Evolutionary conservation across 352 stramenopile genomes (phyloP).

Genomic region (Globisporangium viniferum): DNA sequence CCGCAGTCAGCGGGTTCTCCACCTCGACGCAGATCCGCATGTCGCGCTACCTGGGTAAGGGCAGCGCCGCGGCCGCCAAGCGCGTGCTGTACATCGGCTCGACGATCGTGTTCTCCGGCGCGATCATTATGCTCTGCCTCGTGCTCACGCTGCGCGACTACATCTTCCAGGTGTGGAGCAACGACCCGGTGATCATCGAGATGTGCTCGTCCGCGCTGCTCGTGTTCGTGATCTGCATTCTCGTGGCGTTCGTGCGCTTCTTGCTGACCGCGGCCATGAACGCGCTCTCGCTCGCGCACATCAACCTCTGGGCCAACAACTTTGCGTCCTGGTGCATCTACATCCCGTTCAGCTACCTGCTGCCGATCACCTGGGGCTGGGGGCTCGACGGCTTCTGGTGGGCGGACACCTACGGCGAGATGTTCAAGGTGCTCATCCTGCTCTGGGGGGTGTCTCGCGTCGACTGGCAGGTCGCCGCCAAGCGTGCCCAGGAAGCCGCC

Average conservation of each 20-base stretch:
- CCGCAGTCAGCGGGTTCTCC: conserved; percentile 42
- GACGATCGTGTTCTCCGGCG: conserved; percentile 32
- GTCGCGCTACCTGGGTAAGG: conserved; percentile 46
- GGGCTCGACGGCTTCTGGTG: conserved; percentile 51
- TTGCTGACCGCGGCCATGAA: conserved; percentile 41
- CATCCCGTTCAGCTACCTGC: conserved; percentile 42
- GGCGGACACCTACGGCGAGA: conserved; percentile 43
- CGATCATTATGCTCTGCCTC: conserved; percentile 31
- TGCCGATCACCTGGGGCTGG: conserved; percentile 41
- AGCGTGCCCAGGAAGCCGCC: conserved; percentile 29
- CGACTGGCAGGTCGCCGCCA: conserved; percentile 38
- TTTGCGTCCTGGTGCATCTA: conserved; percentile 49
- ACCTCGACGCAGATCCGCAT: conserved; percentile 51
- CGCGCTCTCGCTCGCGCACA: conserved; percentile 37
- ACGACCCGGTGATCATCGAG: conserved; percentile 36
- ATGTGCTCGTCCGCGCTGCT: conserved; percentile 39
- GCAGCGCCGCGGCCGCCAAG: conserved; percentile 38
- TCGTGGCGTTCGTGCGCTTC: conserved; percentile 52
- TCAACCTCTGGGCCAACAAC: conserved; percentile 54
- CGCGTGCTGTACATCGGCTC: conserved; percentile 38
- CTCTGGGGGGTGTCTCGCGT: conserved; percentile 42
- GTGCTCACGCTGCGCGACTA: conserved; percentile 33
- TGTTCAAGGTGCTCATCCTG: conserved; percentile 47
- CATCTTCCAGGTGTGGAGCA: conserved; percentile 46
- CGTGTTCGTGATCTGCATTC: conserved; percentile 50